A percentile compares a stretch with the other conserved stretches of the same genome.
These are phyloP conservation scores for Leishmania arabica DNA, from an alignment of 208 protist genomes.

Conservation along the genomic window DNA sequence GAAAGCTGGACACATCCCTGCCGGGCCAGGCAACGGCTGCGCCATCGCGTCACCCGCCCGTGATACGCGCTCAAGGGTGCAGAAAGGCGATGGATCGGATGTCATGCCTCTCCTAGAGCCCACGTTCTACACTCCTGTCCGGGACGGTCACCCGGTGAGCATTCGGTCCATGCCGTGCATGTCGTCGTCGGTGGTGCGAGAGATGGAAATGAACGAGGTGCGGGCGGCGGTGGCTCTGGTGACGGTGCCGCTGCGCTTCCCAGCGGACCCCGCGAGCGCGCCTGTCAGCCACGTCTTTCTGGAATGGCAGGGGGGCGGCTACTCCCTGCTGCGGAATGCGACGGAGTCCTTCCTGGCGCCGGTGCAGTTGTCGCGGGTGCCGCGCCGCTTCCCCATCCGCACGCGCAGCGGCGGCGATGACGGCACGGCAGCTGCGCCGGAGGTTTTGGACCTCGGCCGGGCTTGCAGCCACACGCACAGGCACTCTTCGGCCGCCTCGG, in stretches of 20 bases:
- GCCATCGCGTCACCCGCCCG: background rate
- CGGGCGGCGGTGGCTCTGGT: slow-evolving; percentile 51
- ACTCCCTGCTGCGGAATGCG: slow-evolving; percentile 56
- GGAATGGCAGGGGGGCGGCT: slow-evolving; percentile 71
- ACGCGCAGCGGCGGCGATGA: slow-evolving; percentile 18
- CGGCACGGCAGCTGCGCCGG: background rate
- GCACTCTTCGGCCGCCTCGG: background rate
- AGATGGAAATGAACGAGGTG: slow-evolving; percentile 76
- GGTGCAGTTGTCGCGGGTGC: slow-evolving; percentile 37
- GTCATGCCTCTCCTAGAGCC: slow-evolving; percentile 28
- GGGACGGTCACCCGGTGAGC: slow-evolving; percentile 41
- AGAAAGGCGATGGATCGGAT: background rate
- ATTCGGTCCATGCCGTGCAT: slow-evolving; percentile 57
- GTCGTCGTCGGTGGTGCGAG: slow-evolving; percentile 31
- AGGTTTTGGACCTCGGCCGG: slow-evolving; percentile 23
- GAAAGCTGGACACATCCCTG: background rate
- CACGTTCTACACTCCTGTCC: slow-evolving; percentile 56
- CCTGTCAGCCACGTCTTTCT: slow-evolving; percentile 40
- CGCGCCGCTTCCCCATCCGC: slow-evolving; percentile 29
- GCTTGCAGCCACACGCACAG: background rate
- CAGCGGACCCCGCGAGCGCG: background rate
- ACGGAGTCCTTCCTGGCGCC: slow-evolving; percentile 49
- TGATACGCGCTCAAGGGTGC: background rate
- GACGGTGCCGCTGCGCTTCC: slow-evolving; percentile 13
- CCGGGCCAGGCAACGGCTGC: background rate